Evolutionary conservation across 2,329 filamentous ascomycete species (phyloP), one percentile per base, ranked within the genome.

Genomic region (Dactylonectria macrodidyma): DNA sequence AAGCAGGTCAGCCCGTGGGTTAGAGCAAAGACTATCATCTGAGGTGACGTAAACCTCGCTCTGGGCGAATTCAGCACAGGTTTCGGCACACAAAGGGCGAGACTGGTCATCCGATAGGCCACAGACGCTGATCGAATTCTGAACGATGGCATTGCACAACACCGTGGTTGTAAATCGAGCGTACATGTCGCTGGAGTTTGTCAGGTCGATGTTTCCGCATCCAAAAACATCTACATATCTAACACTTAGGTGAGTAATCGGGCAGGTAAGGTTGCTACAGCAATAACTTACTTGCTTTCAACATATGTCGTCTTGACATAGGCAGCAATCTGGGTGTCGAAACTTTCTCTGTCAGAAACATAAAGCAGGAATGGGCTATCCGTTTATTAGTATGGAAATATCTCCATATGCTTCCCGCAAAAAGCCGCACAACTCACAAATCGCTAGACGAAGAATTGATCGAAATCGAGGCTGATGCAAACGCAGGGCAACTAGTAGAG

Each of bases 131-230:
- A 92, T 90, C 5, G 96, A 98, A 78, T 94, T 95, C 81, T 99
- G 96, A 58, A 99, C 89, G 78, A 99, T 93, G 72, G 93, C 89
- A 85, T 97, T 98, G 87, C 96, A 99, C 71, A 99, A 88, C 71
- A 97, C 92, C 68, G 93, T 96, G 54, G 91, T 96, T 5, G 95
- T 97, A 82, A 95, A 99, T 75, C 96, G 92, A 56, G 96, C 95
- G 82, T 99, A 99, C 77, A 95, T 89, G 76, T 92, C 88, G 73
- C 90, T 92, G 4, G 94, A 92, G 79, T 97, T 93, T 63, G 89
- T 90, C 64, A 95, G 87, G 77, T 96, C 90, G 75, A 98, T 86
- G 69, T 89, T 88, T 55, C 88, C 86, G 80, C 96, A 99, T 63
- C 95, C 95, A 71, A 99, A 88, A 55, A 94, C 85, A 60, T 88